Evolutionary conservation across 2,329 filamentous ascomycete species (phyloP).

Genomic region (Cladosporium colombiae): DNA sequence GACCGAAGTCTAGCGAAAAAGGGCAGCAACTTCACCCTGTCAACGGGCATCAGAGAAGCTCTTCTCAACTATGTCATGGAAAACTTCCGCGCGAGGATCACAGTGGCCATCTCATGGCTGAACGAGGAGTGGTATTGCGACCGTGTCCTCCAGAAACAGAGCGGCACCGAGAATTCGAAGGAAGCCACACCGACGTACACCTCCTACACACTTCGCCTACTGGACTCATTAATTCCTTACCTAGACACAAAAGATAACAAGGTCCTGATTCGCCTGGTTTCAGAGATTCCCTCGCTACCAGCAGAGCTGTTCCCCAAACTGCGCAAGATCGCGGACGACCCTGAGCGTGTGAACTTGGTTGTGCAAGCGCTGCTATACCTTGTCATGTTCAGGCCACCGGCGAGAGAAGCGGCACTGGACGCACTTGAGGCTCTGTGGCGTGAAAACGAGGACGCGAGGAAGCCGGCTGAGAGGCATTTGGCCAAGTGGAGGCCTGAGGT

Average conservation of each 20-base stretch:
- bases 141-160: constrained; percentile 54
- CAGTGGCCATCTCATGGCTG: constrained; percentile 88
- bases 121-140: constrained; percentile 99
- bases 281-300: constrained; percentile 83
- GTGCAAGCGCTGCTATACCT: constrained; percentile 61
- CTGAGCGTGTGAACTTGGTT: constrained; percentile 61
- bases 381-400: constrained; percentile 61
- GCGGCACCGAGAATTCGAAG: neutral
- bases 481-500: constrained; percentile 57
- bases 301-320: constrained; percentile 71
- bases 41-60: constrained; percentile 73
- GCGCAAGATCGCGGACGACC: constrained; percentile 62
- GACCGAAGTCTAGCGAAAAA: constrained; percentile 36
- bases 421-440: constrained; percentile 60
- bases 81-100: constrained; percentile 86
- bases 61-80: constrained; percentile 86
- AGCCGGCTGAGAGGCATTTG: constrained; percentile 55
- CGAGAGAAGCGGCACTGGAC: constrained; percentile 58
- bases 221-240: constrained; percentile 87
- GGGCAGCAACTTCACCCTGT: constrained; percentile 52
- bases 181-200: constrained; percentile 33
- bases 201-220: constrained; percentile 48
- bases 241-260: constrained; percentile 83
- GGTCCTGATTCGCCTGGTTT: constrained; percentile 83
- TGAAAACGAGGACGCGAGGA: constrained; percentile 51